Evolutionary conservation across 768 basidiomycete species (phyloP), one percentile per base, ranked within the genome.

Genomic region (Lyophyllum decastes): DNA sequence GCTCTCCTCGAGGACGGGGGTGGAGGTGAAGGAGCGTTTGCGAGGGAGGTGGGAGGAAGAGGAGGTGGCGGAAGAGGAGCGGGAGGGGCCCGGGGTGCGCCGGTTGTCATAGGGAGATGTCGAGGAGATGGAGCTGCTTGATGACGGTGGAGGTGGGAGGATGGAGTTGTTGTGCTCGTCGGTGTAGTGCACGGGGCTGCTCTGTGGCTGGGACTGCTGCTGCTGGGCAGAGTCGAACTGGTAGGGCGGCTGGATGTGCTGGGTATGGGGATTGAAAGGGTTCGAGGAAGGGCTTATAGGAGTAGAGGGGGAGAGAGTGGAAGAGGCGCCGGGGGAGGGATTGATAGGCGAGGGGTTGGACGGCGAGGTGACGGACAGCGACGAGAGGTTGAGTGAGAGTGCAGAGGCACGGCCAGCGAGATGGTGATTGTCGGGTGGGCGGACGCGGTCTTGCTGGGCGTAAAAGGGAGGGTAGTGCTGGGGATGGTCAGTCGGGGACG

Each of bases 341-440:
- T 78, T 82, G 67, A 85, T 82, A 45, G 89, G 87, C 12, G 87
- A 88, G 52, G 86, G 77, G 59, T 83, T 83, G 8, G 84, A 78
- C 9, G 88, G 87, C 21, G 87, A 88, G 41, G 86, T 72, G 54
- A 91, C 88, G 49, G 82, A 76, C 52, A 91, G 80, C 0, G 82
- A 78, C 24, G 84, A 84, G 55, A 92, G 77, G 68, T 90, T 91
- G 68, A 91, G 82, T 27, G 86, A 83, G 44, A 90, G 77, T 1
- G 76, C 67, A 34, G 79, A 71, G n/a, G 38, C 55, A 21, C 60
- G 51, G 21, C 22, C 17, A 16, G 51, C 26, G 8, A 55, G 43
- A 45, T 60, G 54, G 76, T 64, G 35, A 12, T 38, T 38, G 35
- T 38, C 35, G 6, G 35, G 22, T 66, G 69, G 38, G 65, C 68